Conservation (phyloP, 2,329 filamentous ascomycete species). For the Cladophialophora carrionii region DNA sequence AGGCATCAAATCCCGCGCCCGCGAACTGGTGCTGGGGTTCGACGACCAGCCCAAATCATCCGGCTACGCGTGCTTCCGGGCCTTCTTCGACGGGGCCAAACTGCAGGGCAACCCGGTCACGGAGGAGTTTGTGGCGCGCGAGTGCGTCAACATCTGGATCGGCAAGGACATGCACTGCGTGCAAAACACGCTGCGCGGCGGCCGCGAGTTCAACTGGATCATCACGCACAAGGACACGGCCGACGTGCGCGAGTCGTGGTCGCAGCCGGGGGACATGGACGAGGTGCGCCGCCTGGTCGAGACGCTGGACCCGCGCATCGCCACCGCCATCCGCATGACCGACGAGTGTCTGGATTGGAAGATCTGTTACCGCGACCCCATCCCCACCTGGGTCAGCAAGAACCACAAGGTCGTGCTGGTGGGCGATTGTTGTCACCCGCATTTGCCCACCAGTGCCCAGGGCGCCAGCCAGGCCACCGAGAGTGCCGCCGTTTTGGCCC, state of each 20-base stretch:
- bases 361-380: slow-evolving; percentile 41
- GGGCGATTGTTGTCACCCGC: slow-evolving; percentile 48
- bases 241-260: slow-evolving; percentile 61
- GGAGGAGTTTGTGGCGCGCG: slow-evolving; percentile 57
- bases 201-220: slow-evolving; percentile 53
- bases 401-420: slow-evolving; percentile 42
- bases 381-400: slow-evolving; percentile 38
- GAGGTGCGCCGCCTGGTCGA: slow-evolving; percentile 57
- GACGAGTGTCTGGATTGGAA: slow-evolving; percentile 43
- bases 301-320: slow-evolving; percentile 57
- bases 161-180: slow-evolving; percentile 57
- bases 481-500: slow-evolving; percentile 47
- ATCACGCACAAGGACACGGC: slow-evolving; percentile 55
- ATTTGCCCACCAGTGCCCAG: slow-evolving; percentile 51
- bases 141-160: slow-evolving; percentile 60
- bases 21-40: slow-evolving; percentile 53
- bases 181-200: slow-evolving; percentile 57
- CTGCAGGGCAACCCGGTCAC: slow-evolving; percentile 57
- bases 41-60: slow-evolving; percentile 44
- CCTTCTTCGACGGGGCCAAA: slow-evolving; percentile 48
- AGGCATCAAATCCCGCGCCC: slow-evolving; percentile 58
- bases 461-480: slow-evolving; percentile 51
- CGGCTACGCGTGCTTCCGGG: slow-evolving; percentile 41
- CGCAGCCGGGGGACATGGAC: slow-evolving; percentile 56
- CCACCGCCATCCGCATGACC: slow-evolving; percentile 51